Evolutionary conservation across 1,284 basidiomycete genomes (phyloP), one percentile per base, ranked within the genome.

Genomic region (Ganoderma lucidum): DNA sequence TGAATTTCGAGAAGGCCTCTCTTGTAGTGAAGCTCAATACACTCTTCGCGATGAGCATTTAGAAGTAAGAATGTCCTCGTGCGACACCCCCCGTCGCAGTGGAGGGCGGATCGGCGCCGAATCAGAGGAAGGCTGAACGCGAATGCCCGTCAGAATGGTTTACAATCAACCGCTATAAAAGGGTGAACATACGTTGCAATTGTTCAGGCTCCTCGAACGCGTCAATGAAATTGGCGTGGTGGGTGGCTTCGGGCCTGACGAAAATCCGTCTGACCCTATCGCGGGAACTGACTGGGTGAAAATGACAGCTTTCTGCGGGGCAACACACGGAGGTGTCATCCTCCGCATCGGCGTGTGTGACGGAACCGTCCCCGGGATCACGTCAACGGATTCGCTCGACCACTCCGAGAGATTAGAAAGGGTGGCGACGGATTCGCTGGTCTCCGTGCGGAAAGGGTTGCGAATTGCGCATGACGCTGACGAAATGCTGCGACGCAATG

Each of bases 371-470:
- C 28, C 39, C 3, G 2, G n/a, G 39, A 61, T 30, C 14, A 39
- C 37, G 6, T 15, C 39, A 28, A 41, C 59, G n/a, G 39, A 44
- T 41, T 61, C 37, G 39, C n/a, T 42, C 5, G 39, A 42, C 37
- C 6, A 23, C 8, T 30, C 59, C 37, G 23, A 12, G 6, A 61
- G 39, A 12, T 42, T 39, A 30, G 10, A 14, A 1, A 63, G 6
- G 44, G 67, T 70, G 4, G 44, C 23, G 3, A 65, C 3, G 0
- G 71, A 68, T 4, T 72, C 71, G 63, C 3, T 51, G n/a, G 71
- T 70, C 28, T 63, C 45, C 44, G 41, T 70, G 23, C 69, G 69
- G 60, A 72, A 72, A 0, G 71, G 71, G 41, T 72, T 72, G 39
- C 67, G 71, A 17, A 72, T 37, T 23, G 66, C 67, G 45, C 51